Conservation (phyloP, 2,329 filamentous ascomycete genomes). For the Fusarium graminum region DNA sequence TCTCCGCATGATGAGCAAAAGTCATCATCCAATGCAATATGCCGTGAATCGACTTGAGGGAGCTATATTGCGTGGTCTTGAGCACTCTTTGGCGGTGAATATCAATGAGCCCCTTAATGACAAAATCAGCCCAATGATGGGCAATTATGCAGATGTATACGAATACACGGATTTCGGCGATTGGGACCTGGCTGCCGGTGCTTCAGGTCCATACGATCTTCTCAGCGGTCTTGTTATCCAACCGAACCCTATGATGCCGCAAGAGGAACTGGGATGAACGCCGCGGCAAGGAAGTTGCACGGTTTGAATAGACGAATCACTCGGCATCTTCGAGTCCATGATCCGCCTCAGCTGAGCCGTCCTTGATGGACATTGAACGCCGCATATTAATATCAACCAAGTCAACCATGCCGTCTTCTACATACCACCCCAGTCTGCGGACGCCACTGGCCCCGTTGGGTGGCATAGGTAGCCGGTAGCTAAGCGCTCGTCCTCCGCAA, state of each 20-base stretch:
- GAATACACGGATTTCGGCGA: slow-evolving; percentile 54
- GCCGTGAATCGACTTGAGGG: slow-evolving; percentile 55
- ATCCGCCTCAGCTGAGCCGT: slow-evolving; percentile 35
- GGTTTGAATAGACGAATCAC: slow-evolving; percentile 32
- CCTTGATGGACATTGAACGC: slow-evolving; percentile 34
- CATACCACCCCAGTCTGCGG: slow-evolving; percentile 50
- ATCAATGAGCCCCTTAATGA: slow-evolving; percentile 52
- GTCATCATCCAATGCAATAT: slow-evolving; percentile 54
- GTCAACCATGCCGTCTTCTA: slow-evolving; percentile 50
- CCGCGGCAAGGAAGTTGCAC: background rate
- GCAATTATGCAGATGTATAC: slow-evolving; percentile 48
- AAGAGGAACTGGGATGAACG: slow-evolving; percentile 43
- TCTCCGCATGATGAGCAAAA: slow-evolving; percentile 54
- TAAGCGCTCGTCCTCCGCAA: slow-evolving; percentile 50
- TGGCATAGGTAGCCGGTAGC: slow-evolving; percentile 47
- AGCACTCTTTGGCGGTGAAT: slow-evolving; percentile 54
- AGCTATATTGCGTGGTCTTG: slow-evolving; percentile 55
- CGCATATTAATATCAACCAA: slow-evolving; percentile 47
- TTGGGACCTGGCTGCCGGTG: slow-evolving; percentile 51
- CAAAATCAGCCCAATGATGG: slow-evolving; percentile 49
- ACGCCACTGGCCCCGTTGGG: slow-evolving; percentile 29
- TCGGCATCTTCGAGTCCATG: slow-evolving; percentile 39
- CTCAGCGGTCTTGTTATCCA: slow-evolving; percentile 47
- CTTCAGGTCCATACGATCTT: slow-evolving; percentile 51
- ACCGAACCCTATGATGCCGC: slow-evolving; percentile 43